These are phyloP conservation scores for Phytophthora constricta DNA, from an alignment of 352 stramenopile species.

Conservation along the genomic window DNA sequence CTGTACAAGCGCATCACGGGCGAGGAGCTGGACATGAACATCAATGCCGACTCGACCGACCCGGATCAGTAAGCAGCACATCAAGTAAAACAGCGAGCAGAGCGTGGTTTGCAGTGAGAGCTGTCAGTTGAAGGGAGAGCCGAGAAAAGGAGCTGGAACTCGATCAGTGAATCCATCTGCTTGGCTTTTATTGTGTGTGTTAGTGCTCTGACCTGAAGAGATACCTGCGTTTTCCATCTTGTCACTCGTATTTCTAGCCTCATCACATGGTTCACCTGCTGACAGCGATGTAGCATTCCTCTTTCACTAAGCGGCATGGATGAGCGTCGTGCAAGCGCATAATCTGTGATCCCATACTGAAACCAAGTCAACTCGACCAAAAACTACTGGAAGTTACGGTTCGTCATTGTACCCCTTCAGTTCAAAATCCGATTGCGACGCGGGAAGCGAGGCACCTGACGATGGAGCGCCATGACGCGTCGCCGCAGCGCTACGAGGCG, in stretches of 20 bases:
- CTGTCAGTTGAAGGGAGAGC: background rate
- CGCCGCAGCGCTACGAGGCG: constrained; percentile 43
- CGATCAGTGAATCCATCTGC: constrained; percentile 24
- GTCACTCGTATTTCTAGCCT: background rate
- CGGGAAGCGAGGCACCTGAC: background rate
- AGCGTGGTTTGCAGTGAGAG: constrained; percentile 9
- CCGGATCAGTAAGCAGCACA: constrained; percentile 88
- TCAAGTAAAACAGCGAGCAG: constrained; percentile 1
- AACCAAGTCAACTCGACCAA: constrained; percentile 15
- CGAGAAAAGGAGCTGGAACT: constrained; percentile 6
- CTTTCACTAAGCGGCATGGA: too few species aligned
- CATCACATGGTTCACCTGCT: too few species aligned
- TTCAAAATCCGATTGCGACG: constrained; percentile 27
- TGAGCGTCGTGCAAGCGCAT: too few species aligned
- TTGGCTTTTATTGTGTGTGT: constrained; percentile 16
- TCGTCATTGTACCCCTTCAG: too few species aligned
- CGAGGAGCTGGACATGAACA: constrained; percentile 98
- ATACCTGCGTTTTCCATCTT: background rate
- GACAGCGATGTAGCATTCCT: too few species aligned
- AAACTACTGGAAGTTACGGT: constrained; percentile 15
- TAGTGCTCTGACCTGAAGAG: background rate
- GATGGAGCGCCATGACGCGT: constrained; percentile 15
- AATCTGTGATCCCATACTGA: constrained; percentile 11
- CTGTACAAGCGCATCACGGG: constrained; percentile 99
- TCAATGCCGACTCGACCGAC: constrained; percentile 96